A percentile compares a stretch with the other conserved stretches of the same genome.
phyloP scores from a whole-genome alignment of 108 stramenopile genomes.

The Skeletonema grethae region DNA sequence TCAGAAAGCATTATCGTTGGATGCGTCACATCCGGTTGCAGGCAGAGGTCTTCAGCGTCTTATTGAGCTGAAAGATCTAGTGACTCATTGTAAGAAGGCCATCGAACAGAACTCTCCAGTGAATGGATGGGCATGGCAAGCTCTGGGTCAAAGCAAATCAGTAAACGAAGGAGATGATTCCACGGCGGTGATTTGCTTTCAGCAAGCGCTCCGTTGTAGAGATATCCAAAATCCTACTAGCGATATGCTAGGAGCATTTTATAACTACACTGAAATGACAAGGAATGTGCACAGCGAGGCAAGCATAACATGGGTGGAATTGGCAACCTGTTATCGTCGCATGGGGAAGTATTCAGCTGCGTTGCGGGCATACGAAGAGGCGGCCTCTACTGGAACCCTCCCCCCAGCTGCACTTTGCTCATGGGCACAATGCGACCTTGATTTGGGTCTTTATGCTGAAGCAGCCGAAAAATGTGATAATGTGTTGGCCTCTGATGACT shows the following conservation, averaged over 20 bases:
- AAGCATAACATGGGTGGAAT: conserved; percentile 47
- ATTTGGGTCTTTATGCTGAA: conserved; percentile 66
- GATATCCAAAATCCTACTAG: conserved; percentile 56
- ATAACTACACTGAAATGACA: conserved; percentile 13
- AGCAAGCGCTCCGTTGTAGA: conserved; percentile 64
- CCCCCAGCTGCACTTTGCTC: conserved; percentile 46
- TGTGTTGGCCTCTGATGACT: conserved; percentile 32
- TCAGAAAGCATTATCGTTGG: conserved; percentile 56
- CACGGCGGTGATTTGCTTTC: conserved; percentile 61
- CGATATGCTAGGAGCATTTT: conserved; percentile 53
- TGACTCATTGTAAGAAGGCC: conserved; percentile 46
- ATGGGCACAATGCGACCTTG: conserved; percentile 77
- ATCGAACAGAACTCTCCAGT: conserved; percentile 49
- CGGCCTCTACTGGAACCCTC: conserved; percentile 37
- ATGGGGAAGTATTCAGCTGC: conserved; percentile 72
- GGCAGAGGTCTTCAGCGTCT: conserved; percentile 70
- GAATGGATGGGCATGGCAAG: conserved; percentile 82
- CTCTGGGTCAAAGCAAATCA: conserved; percentile 47
- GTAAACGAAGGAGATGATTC: conserved; percentile 49
- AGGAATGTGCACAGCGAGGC: conserved; percentile 12
- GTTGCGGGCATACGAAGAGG: conserved; percentile 56
- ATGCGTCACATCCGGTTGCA: conserved; percentile 76
- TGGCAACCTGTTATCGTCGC: conserved; percentile 66
- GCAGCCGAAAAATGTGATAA: conserved; percentile 58
- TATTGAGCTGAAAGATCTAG: conserved; percentile 15